phyloP scores from a whole-genome alignment of 257 asterid genomes.

The Lycium barbarum region DNA sequence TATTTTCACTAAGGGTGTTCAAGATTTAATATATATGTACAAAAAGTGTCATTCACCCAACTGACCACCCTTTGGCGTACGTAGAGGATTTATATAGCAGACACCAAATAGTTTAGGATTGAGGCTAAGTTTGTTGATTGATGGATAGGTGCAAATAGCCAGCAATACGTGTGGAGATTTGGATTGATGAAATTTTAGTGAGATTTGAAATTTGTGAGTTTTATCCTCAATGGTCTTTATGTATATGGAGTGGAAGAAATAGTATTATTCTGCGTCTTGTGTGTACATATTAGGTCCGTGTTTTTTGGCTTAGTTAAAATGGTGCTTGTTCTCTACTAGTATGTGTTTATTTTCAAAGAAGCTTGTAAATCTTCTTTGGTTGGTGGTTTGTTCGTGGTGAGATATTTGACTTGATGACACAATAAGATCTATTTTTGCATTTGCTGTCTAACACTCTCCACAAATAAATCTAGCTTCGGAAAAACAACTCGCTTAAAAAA shows the following conservation, averaged over 20 bases:
- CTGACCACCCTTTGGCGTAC: neutral
- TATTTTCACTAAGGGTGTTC: neutral
- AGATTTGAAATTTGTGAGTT: neutral
- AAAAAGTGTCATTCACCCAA: neutral
- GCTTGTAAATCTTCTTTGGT: conserved; percentile 4
- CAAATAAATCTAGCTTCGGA: neutral
- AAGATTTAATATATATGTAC: neutral
- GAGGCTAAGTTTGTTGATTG: neutral
- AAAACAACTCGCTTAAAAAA: neutral
- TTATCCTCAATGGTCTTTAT: neutral
- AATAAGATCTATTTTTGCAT: neutral
- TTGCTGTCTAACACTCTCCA: neutral
- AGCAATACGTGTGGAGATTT: neutral
- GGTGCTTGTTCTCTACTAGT: neutral
- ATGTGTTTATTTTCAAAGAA: neutral
- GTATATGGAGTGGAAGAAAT: conserved; percentile 16
- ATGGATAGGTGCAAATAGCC: conserved; percentile 8
- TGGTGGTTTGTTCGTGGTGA: neutral
- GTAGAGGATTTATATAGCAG: neutral
- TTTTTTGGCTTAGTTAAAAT: neutral
- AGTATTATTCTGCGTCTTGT: neutral
- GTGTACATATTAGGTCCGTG: neutral
- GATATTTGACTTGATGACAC: neutral
- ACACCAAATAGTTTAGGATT: neutral
- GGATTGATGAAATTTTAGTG: neutral